Evolutionary conservation across 352 stramenopile genomes (phyloP).

Genomic region (Pythium phragmiticola): DNA sequence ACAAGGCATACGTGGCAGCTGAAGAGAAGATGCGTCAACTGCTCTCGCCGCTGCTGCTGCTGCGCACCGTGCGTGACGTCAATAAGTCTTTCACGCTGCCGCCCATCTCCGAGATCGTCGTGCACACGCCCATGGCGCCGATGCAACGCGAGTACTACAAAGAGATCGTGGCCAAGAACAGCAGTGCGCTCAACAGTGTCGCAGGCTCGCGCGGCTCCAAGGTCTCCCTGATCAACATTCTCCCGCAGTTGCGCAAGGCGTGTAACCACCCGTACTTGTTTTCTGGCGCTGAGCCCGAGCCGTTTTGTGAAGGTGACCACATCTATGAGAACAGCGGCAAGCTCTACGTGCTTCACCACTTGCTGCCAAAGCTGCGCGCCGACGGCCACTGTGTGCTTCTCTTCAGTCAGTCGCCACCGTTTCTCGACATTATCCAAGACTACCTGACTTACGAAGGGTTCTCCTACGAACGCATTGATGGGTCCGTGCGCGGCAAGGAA

Average conservation of each 20-base stretch:
- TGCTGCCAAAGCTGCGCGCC: constrained; percentile 72
- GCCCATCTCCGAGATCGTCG: constrained; percentile 72
- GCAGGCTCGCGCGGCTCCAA: constrained; percentile 26
- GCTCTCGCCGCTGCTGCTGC: constrained; percentile 54
- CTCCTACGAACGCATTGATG: constrained; percentile 78
- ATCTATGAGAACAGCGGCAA: constrained; percentile 80
- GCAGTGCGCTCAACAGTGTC: constrained; percentile 47
- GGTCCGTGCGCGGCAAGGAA: constrained; percentile 72
- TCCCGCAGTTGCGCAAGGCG: constrained; percentile 91
- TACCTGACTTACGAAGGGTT: constrained; percentile 73
- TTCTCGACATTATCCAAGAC: constrained; percentile 82
- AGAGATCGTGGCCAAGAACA: constrained; percentile 69
- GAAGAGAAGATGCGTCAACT: constrained; percentile 60
- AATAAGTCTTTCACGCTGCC: constrained; percentile 65
- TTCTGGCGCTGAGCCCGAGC: constrained; percentile 64
- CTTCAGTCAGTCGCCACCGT: constrained; percentile 75
- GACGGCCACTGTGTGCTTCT: constrained; percentile 85
- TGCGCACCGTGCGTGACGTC: constrained; percentile 71
- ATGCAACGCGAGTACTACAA: constrained; percentile 87
- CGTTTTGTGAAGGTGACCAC: constrained; percentile 69
- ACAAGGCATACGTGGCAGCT: constrained; percentile 24
- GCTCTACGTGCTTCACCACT: constrained; percentile 83
- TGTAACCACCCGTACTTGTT: constrained; percentile 94
- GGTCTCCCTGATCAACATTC: constrained; percentile 95
- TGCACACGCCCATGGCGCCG: constrained; percentile 69